These are phyloP conservation scores for Paspalum notatum DNA, from an alignment of 176 grass and related monocot genomes.

Conservation along the genomic window DNA sequence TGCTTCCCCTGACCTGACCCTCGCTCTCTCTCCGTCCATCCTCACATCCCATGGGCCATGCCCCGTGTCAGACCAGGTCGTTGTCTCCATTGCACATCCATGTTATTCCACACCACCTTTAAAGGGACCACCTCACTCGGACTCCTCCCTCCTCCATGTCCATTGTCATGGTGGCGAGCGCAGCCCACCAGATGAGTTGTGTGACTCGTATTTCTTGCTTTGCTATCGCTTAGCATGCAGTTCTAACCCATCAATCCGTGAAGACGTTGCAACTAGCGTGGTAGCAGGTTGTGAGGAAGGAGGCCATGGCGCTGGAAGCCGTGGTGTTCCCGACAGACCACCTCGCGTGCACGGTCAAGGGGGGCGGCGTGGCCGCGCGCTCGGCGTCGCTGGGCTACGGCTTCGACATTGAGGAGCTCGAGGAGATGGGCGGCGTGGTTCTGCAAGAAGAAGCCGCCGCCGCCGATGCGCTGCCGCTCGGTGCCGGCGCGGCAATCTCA, in stretches of 20 bases:
- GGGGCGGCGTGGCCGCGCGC: neutral
- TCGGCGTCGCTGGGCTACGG: constrained; percentile 26
- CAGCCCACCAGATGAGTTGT: neutral
- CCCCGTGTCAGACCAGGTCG: constrained; percentile 26
- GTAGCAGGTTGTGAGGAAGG: neutral
- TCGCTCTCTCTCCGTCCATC: neutral
- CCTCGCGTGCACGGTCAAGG: constrained; percentile 20
- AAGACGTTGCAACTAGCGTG: neutral
- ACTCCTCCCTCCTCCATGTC: neutral
- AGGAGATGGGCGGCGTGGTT: constrained; percentile 45
- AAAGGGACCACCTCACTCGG: constrained; percentile 10
- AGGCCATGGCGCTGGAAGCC: constrained; percentile 40
- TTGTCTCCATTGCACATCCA: constrained; percentile 35
- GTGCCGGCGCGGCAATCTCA: neutral
- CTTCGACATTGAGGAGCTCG: constrained; percentile 42
- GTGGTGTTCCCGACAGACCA: constrained; percentile 49
- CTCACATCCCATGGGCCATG: neutral
- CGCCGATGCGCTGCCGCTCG: neutral
- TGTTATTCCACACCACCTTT: constrained; percentile 27
- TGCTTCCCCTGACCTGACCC: neutral
- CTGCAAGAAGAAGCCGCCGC: constrained; percentile 33
- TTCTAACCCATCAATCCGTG: neutral
- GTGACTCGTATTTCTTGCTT: neutral
- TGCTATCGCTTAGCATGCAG: neutral
- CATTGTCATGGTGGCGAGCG: neutral